A percentile compares a stretch with the other conserved stretches of the same genome.
These are phyloP conservation scores for Trypanosoma cruzi DNA, from an alignment of 208 protist species.

Conservation along the genomic window DNA sequence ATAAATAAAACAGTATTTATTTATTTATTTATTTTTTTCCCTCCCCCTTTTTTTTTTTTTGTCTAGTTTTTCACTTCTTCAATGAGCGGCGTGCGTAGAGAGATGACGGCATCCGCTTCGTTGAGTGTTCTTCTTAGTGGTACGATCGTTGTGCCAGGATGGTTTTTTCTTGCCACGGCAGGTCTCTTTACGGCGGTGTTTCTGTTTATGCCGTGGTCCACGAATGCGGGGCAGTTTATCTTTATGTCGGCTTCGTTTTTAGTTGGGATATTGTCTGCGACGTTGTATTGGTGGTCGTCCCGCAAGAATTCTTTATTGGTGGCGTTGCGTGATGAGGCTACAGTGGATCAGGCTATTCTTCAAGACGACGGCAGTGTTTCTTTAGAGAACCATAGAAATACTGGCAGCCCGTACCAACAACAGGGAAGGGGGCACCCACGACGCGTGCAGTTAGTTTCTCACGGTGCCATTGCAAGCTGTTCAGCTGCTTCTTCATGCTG, in stretches of 20 bases:
- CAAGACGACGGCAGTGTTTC: not conserved
- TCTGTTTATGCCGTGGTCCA: constrained; percentile 76
- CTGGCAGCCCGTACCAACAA: not conserved
- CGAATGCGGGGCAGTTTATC: constrained; percentile 58
- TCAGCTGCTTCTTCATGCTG: not conserved
- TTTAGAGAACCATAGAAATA: not conserved
- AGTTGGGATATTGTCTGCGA: constrained; percentile 41
- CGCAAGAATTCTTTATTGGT: not conserved
- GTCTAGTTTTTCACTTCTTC: not conserved
- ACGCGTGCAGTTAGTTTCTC: not conserved
- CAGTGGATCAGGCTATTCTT: not conserved
- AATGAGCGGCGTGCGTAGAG: not conserved
- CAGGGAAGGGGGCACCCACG: not conserved
- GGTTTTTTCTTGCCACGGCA: constrained; percentile 26
- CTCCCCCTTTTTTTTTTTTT: too few species aligned
- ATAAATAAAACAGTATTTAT: too few species aligned
- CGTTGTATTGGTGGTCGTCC: constrained; percentile 39
- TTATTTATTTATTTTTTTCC: too few species aligned
- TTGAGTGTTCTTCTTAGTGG: constrained; percentile 4
- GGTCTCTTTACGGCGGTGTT: constrained; percentile 60
- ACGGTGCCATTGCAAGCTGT: not conserved
- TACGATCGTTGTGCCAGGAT: constrained; percentile 25
- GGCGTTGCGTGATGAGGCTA: not conserved
- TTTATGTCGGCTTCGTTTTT: constrained; percentile 57
- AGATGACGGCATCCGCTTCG: not conserved